A percentile compares a stretch with the other conserved stretches of the same genome.
phyloP scores from a whole-genome alignment of 1,139 yeast genomes.

The Trichomonascaceae sp. region DNA sequence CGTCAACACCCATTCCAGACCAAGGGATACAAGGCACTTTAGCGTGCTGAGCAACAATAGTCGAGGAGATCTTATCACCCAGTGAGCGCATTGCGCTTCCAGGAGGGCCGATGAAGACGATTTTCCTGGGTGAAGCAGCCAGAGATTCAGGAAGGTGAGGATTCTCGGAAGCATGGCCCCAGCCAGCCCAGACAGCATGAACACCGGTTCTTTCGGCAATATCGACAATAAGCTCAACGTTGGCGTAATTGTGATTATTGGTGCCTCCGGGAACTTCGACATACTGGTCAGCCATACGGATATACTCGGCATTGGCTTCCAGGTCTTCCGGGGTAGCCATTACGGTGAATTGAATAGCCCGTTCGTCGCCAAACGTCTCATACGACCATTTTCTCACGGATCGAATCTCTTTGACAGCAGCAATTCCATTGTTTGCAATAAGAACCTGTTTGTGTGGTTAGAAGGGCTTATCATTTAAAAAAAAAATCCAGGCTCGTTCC shows the following conservation, averaged over 20 bases:
- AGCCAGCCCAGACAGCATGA: constrained; percentile 99
- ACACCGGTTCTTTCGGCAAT: constrained; percentile 94
- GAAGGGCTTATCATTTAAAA: background rate
- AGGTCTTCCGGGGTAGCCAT: constrained; percentile 99
- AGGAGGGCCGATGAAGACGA: constrained; percentile 95
- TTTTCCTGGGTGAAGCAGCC: constrained; percentile 83
- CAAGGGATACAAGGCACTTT: constrained; percentile 97
- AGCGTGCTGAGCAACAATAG: constrained; percentile 98
- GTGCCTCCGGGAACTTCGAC: constrained; percentile 99
- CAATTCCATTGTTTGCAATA: constrained; percentile 98
- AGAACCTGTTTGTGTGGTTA: constrained; percentile 40
- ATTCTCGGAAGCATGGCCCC: constrained; percentile 99
- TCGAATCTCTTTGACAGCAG: constrained; percentile 96
- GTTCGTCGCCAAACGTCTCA: constrained; percentile 93
- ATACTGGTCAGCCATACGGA: constrained; percentile 98
- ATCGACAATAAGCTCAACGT: constrained; percentile 94
- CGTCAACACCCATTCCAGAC: constrained; percentile 96
- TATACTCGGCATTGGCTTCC: constrained; percentile 94
- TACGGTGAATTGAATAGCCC: constrained; percentile 87
- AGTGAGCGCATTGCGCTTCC: constrained; percentile 99
- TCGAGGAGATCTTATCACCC: constrained; percentile 95
- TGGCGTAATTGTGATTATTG: constrained; percentile 95
- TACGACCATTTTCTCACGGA: constrained; percentile 98
- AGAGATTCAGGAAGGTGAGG: constrained; percentile 88
- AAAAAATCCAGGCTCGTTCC: constrained; percentile 12